Evolutionary conservation across 768 basidiomycete species (phyloP).

Genomic region (Collybia nuda): DNA sequence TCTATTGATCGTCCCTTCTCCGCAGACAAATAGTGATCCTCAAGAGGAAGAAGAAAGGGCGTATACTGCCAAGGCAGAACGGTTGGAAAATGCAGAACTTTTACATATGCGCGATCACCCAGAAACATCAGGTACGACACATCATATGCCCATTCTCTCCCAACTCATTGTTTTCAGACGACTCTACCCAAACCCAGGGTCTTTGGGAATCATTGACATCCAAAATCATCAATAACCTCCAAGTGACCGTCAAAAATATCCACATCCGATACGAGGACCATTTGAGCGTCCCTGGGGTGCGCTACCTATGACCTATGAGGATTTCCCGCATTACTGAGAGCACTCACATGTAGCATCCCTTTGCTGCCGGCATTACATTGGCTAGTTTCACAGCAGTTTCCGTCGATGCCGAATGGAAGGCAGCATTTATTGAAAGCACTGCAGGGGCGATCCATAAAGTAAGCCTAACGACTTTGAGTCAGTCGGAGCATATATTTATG

Average conservation of each 20-base stretch:
- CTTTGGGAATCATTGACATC: conserved; percentile 79
- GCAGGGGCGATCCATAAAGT: conserved; percentile 90
- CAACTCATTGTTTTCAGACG: conserved; percentile 27
- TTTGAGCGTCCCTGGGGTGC: conserved; percentile 87
- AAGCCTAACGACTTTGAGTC: not conserved
- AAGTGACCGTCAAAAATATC: conserved; percentile 93
- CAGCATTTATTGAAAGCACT: conserved; percentile 90
- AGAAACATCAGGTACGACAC: conserved; percentile 45
- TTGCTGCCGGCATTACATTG: conserved; percentile 88
- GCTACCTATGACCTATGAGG: conserved; percentile 22
- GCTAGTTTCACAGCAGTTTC: conserved; percentile 87
- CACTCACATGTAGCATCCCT: conserved; percentile 70
- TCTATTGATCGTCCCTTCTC: conserved; percentile 84
- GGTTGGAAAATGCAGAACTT: conserved; percentile 85
- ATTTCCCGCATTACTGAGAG: conserved; percentile 4
- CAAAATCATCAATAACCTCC: conserved; percentile 94
- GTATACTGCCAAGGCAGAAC: conserved; percentile 86
- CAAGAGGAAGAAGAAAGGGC: conserved; percentile 83
- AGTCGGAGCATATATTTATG: not conserved
- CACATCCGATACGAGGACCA: conserved; percentile 97
- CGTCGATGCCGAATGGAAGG: conserved; percentile 83
- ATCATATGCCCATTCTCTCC: not conserved
- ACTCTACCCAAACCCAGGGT: conserved; percentile 77
- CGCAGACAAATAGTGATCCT: conserved; percentile 65
- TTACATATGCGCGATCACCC: conserved; percentile 65